Conservation (phyloP, 2,329 filamentous ascomycete genomes). For the Cordyceps cateniannulata region DNA sequence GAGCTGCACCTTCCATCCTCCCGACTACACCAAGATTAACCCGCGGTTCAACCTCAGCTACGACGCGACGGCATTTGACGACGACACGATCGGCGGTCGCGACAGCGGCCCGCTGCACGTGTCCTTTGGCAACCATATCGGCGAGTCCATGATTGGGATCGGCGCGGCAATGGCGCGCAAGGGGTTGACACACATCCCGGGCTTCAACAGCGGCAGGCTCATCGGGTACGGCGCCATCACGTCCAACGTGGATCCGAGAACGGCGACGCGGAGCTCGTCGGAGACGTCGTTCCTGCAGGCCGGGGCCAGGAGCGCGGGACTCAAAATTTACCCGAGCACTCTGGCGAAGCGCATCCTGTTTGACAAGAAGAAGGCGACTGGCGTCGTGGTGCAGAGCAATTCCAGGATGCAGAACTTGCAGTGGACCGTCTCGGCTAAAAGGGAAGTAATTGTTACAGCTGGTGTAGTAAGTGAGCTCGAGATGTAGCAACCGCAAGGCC, state of each 20-base stretch:
- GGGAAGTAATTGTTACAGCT: not conserved
- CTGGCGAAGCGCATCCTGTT: not conserved
- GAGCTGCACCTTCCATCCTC: not conserved
- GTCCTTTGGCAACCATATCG: not conserved
- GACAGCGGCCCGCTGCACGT: not conserved
- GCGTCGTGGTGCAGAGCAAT: not conserved
- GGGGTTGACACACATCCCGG: not conserved
- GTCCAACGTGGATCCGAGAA: not conserved
- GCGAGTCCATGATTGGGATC: not conserved
- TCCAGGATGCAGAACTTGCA: not conserved
- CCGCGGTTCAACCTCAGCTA: not conserved
- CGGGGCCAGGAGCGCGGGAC: not conserved
- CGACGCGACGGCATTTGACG: not conserved
- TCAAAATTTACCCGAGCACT: not conserved
- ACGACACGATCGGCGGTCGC: no score
- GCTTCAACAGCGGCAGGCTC: not conserved
- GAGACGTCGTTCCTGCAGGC: not conserved
- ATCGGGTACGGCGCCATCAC: not conserved
- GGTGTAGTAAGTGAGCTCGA: not conserved
- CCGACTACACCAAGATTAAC: not conserved
- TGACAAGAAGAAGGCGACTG: not conserved
- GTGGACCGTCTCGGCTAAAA: not conserved
- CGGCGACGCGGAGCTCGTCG: not conserved
- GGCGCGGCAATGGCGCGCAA: not conserved
- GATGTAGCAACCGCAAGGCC: no score